Evolutionary conservation across 768 basidiomycete species (phyloP).

Genomic region (Psilocybe cyanescens): DNA sequence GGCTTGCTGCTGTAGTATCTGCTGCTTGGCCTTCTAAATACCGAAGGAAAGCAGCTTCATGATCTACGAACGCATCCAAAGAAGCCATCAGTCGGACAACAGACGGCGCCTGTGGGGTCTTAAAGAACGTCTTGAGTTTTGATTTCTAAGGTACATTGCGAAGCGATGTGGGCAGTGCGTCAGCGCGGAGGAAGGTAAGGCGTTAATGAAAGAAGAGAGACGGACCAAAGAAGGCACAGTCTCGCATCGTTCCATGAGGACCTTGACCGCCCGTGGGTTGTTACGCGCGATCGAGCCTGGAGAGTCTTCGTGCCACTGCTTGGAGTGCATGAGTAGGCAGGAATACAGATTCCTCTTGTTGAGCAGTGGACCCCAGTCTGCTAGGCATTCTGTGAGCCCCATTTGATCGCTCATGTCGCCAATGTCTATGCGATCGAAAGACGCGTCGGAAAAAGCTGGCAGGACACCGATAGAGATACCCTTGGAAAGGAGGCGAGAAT

Average conservation of each 20-base stretch:
- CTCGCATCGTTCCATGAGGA: conserved; percentile 38
- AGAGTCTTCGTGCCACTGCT: conserved; percentile 35
- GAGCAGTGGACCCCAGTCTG: conserved; percentile 40
- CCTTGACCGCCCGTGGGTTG: conserved; percentile 35
- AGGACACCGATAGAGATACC: conserved; percentile 41
- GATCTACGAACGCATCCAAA: conserved; percentile 44
- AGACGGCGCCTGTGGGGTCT: conserved; percentile 34
- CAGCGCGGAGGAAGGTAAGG: neutral
- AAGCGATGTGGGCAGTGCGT: neutral
- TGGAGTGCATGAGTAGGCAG: conserved; percentile 42
- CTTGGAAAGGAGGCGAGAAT: conserved; percentile 44
- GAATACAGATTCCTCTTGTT: conserved; percentile 36
- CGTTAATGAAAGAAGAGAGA: conserved; percentile 5
- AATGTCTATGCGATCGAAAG: conserved; percentile 44
- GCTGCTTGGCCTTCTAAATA: conserved; percentile 32
- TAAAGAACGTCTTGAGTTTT: conserved; percentile 28
- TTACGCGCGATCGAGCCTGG: conserved; percentile 35
- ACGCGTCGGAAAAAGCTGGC: conserved; percentile 37
- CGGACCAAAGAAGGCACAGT: conserved; percentile 31
- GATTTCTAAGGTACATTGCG: conserved; percentile 23
- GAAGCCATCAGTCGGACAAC: conserved; percentile 39
- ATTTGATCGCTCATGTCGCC: conserved; percentile 37
- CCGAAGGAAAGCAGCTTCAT: conserved; percentile 37
- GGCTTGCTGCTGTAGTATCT: conserved; percentile 21
- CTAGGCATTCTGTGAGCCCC: conserved; percentile 34